phyloP scores from a whole-genome alignment of 495 filamentous ascomycete species.

The Neurospora sp. region DNA sequence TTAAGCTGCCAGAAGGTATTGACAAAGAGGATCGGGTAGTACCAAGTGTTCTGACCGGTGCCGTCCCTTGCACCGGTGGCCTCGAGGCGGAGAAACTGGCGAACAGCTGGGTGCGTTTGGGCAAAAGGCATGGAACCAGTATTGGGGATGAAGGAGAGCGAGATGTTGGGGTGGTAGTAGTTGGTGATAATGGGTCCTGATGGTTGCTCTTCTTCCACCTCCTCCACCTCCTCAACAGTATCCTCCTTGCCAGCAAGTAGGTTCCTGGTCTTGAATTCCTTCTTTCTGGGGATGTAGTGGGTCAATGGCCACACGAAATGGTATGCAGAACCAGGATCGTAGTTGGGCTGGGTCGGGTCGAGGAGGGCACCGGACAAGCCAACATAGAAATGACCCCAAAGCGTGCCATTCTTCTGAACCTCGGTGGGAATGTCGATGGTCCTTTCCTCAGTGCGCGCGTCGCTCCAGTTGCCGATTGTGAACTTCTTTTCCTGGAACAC shows the following conservation, averaged over 20 bases:
- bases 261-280: constrained; percentile 81
- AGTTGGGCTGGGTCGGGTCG: constrained; percentile 62
- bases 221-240: constrained; percentile 30
- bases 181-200: constrained; percentile 60
- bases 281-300: constrained; percentile 86
- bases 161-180: constrained; percentile 95
- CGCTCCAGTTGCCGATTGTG: constrained; percentile 67
- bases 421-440: constrained; percentile 63
- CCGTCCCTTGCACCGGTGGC: constrained; percentile 61
- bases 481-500: constrained; percentile 76
- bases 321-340: constrained; percentile 63
- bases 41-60: constrained; percentile 87
- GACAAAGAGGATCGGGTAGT: constrained; percentile 79
- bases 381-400: constrained; percentile 90
- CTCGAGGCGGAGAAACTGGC: constrained; percentile 72
- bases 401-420: constrained; percentile 84
- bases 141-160: constrained; percentile 78
- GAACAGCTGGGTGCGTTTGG: constrained; percentile 61
- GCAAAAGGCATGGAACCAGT: constrained; percentile 55
- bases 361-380: constrained; percentile 60
- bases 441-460: constrained; percentile 69
- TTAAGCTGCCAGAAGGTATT: constrained; percentile 97
- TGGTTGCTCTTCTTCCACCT: constrained; percentile 38
- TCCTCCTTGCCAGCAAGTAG: constrained; percentile 55
- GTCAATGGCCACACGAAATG: constrained; percentile 81